Conservation (phyloP, 139 green algal genomes). For the Chlorella sp. region DNA sequence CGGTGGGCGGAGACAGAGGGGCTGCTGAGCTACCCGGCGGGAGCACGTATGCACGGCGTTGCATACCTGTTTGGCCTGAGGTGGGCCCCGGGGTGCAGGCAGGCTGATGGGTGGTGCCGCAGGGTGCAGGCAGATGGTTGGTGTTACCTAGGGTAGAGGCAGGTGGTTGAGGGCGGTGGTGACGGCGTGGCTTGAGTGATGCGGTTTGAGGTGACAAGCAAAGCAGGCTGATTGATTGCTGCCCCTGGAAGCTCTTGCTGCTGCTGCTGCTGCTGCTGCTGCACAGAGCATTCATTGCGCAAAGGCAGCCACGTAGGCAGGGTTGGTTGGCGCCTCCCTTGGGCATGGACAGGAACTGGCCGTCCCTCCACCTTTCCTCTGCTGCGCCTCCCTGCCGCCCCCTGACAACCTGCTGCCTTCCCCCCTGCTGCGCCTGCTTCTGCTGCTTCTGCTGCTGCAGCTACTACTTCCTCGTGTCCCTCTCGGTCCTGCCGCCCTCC, state of each 20-base stretch:
- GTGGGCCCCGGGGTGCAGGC: slow-evolving; percentile 23
- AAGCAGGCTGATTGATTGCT: neutral
- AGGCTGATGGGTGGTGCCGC: too few species aligned
- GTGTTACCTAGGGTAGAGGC: too few species aligned
- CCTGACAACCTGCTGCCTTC: neutral
- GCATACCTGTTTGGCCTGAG: slow-evolving; percentile 83
- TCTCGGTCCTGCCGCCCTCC: slow-evolving; percentile 61
- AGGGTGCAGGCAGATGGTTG: too few species aligned
- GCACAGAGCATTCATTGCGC: too few species aligned
- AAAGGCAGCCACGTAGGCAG: too few species aligned
- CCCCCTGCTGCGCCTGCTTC: neutral
- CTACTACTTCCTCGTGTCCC: slow-evolving; percentile 77
- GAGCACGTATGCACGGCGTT: slow-evolving; percentile 80
- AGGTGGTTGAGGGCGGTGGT: neutral
- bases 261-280: neutral
- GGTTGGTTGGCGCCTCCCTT: too few species aligned
- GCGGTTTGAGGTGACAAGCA: neutral
- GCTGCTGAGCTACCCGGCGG: slow-evolving; percentile 60
- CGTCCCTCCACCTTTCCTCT: neutral
- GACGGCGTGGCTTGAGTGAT: too few species aligned
- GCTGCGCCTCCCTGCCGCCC: neutral
- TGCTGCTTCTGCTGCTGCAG: slow-evolving; percentile 33
- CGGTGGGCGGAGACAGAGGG: slow-evolving; percentile 61
- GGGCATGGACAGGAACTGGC: too few species aligned
- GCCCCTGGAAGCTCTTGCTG: neutral